Evolutionary conservation across 2,329 filamentous ascomycete species (phyloP).

Genomic region (Calonectria pteridis): DNA sequence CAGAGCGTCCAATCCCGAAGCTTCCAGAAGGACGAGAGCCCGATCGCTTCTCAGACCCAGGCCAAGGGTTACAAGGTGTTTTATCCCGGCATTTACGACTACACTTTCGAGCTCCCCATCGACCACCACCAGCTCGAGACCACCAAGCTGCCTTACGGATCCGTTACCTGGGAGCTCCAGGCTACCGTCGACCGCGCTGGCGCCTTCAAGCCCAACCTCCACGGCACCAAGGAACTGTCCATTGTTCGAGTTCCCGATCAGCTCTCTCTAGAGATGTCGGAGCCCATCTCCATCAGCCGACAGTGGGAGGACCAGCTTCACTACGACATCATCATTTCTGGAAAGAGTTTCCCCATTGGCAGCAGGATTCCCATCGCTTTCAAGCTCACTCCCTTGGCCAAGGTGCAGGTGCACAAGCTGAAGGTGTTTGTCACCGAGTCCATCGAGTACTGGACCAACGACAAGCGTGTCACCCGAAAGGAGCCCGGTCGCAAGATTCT

Average conservation of each 20-base stretch:
- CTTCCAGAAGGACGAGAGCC: slow-evolving; percentile 83
- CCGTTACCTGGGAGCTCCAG: slow-evolving; percentile 89
- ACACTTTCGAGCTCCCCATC: slow-evolving; percentile 87
- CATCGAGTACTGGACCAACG: slow-evolving; percentile 89
- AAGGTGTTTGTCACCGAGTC: slow-evolving; percentile 94
- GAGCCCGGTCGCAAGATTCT: slow-evolving; percentile 87
- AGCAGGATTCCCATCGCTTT: slow-evolving; percentile 92
- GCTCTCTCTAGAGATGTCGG: slow-evolving; percentile 88
- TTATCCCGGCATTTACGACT: slow-evolving; percentile 76
- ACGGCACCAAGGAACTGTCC: slow-evolving; percentile 84
- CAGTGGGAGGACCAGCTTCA: slow-evolving; percentile 96
- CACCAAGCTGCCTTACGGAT: slow-evolving; percentile 87
- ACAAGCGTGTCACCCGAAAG: slow-evolving; percentile 86
- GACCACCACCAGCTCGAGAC: slow-evolving; percentile 92
- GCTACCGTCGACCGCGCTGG: slow-evolving; percentile 87
- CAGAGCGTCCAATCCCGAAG: slow-evolving; percentile 87
- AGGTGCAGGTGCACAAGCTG: slow-evolving; percentile 92
- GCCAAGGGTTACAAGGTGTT: slow-evolving; percentile 88
- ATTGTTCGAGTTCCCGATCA: slow-evolving; percentile 90
- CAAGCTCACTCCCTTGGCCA: slow-evolving; percentile 91
- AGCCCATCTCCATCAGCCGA: slow-evolving; percentile 92
- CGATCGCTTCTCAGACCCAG: slow-evolving; percentile 69
- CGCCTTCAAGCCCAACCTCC: slow-evolving; percentile 88
- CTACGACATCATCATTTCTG: slow-evolving; percentile 96
- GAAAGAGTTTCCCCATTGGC: slow-evolving; percentile 93